phyloP scores from a whole-genome alignment of 2,329 filamentous ascomycete species.

The Paracamarosporium sp. region DNA sequence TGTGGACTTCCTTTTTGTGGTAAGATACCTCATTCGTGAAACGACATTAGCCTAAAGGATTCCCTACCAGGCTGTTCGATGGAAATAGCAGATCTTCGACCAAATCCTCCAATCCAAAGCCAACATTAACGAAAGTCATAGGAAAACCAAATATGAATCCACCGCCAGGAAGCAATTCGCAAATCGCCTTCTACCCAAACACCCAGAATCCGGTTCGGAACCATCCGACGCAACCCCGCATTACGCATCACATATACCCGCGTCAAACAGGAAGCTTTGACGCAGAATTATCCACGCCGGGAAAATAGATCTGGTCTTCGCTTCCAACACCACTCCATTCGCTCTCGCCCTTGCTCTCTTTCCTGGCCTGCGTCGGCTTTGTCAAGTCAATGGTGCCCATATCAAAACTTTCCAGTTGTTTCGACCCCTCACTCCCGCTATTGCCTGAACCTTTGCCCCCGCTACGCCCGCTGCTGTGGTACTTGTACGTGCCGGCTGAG shows the following conservation, averaged over 20 bases:
- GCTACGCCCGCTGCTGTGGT: slow-evolving; percentile 28
- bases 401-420: slow-evolving; percentile 2
- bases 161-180: background rate
- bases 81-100: no score
- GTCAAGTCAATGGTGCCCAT: slow-evolving; percentile 1
- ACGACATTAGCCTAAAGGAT: background rate
- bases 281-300: background rate
- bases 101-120: background rate
- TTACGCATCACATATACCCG: background rate
- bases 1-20: background rate
- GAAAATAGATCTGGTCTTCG: slow-evolving; percentile 11
- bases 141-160: background rate
- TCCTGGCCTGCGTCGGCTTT: slow-evolving; percentile 6
- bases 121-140: background rate
- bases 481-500: slow-evolving; percentile 22
- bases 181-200: background rate
- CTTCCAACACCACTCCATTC: slow-evolving; percentile 7
- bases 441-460: slow-evolving; percentile 11
- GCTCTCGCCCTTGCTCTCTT: slow-evolving; percentile 11
- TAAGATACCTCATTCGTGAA: background rate
- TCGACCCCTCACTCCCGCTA: background rate
- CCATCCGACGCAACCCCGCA: background rate
- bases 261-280: slow-evolving; percentile 4
- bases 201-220: slow-evolving; percentile 11
- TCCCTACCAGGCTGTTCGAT: background rate